These are phyloP conservation scores for Raddia distichophylla DNA, from an alignment of 176 grass and related monocot species.

Conservation along the genomic window DNA sequence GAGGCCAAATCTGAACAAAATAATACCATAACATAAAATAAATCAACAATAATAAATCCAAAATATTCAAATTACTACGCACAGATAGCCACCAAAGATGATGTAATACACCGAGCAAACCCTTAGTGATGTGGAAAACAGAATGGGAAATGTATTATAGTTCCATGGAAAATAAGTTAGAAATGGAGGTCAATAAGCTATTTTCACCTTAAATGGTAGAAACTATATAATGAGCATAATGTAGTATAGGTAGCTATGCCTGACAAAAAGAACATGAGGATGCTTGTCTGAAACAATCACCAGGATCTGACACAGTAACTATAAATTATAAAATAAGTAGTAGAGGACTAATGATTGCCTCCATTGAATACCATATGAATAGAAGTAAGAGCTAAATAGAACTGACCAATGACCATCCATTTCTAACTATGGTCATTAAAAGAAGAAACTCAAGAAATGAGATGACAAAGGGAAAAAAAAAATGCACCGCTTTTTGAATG, in stretches of 20 bases:
- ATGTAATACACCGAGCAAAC: slow-evolving; percentile 1
- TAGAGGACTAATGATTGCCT: neutral
- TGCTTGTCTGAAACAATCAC: slow-evolving; percentile 17
- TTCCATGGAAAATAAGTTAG: neutral
- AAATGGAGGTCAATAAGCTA: neutral
- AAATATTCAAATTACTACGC: neutral
- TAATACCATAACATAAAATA: neutral
- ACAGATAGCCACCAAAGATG: neutral
- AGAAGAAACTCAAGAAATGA: slow-evolving; percentile 26
- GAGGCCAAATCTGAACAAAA: neutral
- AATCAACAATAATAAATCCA: neutral
- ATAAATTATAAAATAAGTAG: neutral
- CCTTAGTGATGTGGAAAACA: neutral
- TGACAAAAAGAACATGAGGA: neutral
- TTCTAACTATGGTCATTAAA: neutral
- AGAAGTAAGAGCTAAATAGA: neutral
- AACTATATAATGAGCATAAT: neutral
- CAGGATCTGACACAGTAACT: neutral
- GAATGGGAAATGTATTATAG: neutral
- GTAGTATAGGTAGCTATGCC: neutral
- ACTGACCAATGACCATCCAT: neutral
- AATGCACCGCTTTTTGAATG: neutral
- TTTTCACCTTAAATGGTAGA: neutral
- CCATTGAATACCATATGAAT: neutral
- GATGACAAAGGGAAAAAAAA: neutral